Evolutionary conservation across 768 basidiomycete genomes (phyloP), one percentile per base, ranked within the genome.

Genomic region (Macrolepiota fuliginosa): DNA sequence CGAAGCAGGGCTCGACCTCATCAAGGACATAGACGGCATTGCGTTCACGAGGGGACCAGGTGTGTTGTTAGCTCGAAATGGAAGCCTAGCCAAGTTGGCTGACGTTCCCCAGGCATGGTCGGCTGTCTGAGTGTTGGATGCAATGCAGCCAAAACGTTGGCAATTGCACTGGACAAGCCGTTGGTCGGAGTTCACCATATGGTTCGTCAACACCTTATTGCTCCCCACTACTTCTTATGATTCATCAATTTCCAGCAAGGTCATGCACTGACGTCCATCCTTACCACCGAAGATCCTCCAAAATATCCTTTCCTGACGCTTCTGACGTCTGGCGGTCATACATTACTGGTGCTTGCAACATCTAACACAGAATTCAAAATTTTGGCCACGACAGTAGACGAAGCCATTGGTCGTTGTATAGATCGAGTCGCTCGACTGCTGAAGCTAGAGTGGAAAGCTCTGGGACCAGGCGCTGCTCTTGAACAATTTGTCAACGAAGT

Each of bases 141-240:
- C 10, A 91, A 91, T 62, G 88, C 92, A 5, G 93, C 94, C n/a
- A 92, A 92, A 70, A 85, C 87, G 0, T 77, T 98, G 2, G 94
- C 94, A 0, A 89, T 92, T 0, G 87, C 87, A 0, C 77, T 85
- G 12, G 79, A 82, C 45, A 91, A 94, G 67, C 95, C 94, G 0
- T 62, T 96, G 3, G 83, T 96, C 2, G 94, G 94, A 2, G 92
- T 97, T 5, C 93, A 98, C 73, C 96, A 98, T 68, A 98, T 98
- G 96, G 95, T 94, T 39, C 51, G 78, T 69, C 42, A 7, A 15
- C 3, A 32, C 17, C 36, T 1, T n/a, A 4, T 22, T 36, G 54
- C n/a, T 57, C 42, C 45, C 60, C 37, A 10, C 53, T 22, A 45
- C 40, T 36, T 40, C 17, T 45, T 15, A 1, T 29, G 55, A 62